These are phyloP conservation scores for Coelastrella sp. DNA, from an alignment of 139 green algal genomes.

Conservation along the genomic window DNA sequence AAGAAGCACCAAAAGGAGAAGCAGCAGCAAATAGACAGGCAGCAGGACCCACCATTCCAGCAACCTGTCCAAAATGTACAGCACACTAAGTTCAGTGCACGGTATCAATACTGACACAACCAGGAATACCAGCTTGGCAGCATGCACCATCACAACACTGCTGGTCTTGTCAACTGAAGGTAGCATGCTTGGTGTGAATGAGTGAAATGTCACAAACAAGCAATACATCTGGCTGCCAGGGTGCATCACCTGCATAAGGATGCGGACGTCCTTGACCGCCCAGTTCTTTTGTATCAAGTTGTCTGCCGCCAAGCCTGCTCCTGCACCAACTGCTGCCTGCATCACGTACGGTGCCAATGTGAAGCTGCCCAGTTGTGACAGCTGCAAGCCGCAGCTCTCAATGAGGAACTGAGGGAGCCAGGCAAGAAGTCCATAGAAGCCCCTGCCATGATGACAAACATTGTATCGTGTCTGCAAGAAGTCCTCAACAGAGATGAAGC, in stretches of 20 bases:
- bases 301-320: slow-evolving; percentile 60
- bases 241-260: slow-evolving; percentile 54
- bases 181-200: too few relatives aligned
- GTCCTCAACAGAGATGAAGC: too few relatives aligned
- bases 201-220: too few relatives aligned
- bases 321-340: slow-evolving; percentile 59
- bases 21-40: slow-evolving; percentile 72
- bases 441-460: neutral
- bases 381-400: slow-evolving; percentile 46
- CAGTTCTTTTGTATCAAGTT: slow-evolving; percentile 51
- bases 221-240: too few relatives aligned
- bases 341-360: slow-evolving; percentile 80
- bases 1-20: slow-evolving; percentile 60
- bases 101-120: too few relatives aligned
- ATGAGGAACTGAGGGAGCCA: slow-evolving; percentile 89
- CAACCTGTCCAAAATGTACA: slow-evolving; percentile 13
- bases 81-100: too few relatives aligned
- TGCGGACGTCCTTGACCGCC: slow-evolving; percentile 56
- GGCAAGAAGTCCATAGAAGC: slow-evolving; percentile 69
- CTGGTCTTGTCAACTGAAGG: too few relatives aligned
- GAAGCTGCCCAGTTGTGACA: slow-evolving; percentile 68
- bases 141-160: too few relatives aligned
- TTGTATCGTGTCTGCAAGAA: neutral
- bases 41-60: slow-evolving; percentile 82
- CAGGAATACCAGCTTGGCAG: too few relatives aligned